Base-by-base conservation (phyloP, 108 stramenopile genomes). In the Poteriospumella lacustris region DNA sequence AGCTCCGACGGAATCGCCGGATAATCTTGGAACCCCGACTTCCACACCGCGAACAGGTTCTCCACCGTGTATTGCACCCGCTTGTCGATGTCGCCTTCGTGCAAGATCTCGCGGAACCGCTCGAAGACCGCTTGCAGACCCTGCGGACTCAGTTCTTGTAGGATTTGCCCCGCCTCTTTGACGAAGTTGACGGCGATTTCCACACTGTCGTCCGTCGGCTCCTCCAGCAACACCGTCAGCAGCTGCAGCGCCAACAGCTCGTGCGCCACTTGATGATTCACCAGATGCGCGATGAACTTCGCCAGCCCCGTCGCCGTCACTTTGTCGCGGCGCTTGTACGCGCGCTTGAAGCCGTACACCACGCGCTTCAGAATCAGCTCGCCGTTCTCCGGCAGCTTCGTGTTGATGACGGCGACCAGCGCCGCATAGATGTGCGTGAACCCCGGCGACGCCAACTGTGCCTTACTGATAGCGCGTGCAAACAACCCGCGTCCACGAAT, bases 71-170 rank as follows among this genome's bases (percentile, higher is more conserved):
- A 94, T 77, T 95, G 93, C 41, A 96, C 96, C 29, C 96, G 86
- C 52, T 92, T 90, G 77, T 85, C 85, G 44, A 89, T 84, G 68
- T 81, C 77, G 2, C 96, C 95, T 78, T 96, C 95, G 69, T 96
- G 96, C 40, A 99, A 84, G 60, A 99, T 87, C 42, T 91, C 89
- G 42, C 98, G 90, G 75, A 97, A 89, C 0, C 94, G 91, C 76
- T 97, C 96, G 83, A 96, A 89, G 28, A 97, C 90, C 0, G 95
- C 96, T 75, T 91, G 92, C 5, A 97, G 85, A n/a, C 96, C 98
- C 29, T 91, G 86, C 0, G 96, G 95, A 77, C 88, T 90, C 2
- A 90, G 84, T 73, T 99, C 92, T 56, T 85, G 59, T 52, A 99
- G 69, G 0, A 90, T 82, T 64, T 89, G 81, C 0, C 94, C 94